Conservation (phyloP, 345 rosid genomes). For the Pelargonium nanum region DNA sequence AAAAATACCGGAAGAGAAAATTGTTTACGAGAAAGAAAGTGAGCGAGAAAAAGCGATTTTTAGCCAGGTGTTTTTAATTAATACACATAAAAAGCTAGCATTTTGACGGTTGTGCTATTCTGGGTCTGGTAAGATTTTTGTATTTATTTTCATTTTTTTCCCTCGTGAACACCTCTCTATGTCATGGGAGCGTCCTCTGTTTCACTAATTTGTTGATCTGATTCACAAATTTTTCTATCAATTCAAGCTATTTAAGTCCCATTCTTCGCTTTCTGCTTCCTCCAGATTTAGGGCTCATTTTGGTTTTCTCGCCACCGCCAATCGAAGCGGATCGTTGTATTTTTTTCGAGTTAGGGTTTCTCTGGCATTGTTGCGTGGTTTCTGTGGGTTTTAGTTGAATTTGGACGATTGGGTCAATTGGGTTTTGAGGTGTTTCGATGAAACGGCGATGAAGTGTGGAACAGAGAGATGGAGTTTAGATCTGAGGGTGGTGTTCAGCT, state of each 20-base stretch:
- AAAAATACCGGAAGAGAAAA: background rate
- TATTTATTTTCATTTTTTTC: background rate
- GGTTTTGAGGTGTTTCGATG: conserved; percentile 25
- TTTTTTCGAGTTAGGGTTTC: too few relatives aligned
- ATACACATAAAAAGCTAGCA: background rate
- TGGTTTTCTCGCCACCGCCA: background rate
- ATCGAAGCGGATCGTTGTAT: background rate
- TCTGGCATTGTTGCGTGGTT: background rate
- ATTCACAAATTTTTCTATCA: background rate
- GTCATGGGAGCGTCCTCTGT: background rate
- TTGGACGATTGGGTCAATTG: background rate
- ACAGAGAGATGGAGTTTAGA: conserved; percentile 76
- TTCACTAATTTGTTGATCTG: background rate
- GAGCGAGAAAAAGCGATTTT: background rate
- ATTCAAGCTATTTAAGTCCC: background rate
- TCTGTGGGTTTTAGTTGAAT: background rate
- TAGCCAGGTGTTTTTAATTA: background rate
- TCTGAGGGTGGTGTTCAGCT: conserved; percentile 25
- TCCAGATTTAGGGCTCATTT: background rate
- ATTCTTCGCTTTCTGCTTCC: background rate
- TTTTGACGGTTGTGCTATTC: background rate
- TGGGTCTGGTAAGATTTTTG: background rate
- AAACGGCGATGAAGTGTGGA: conserved; percentile 56
- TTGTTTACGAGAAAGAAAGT: background rate
- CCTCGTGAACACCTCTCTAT: background rate